Base-by-base conservation (phyloP, 2,329 filamentous ascomycete genomes). In the Arachnomyces sp. region DNA sequence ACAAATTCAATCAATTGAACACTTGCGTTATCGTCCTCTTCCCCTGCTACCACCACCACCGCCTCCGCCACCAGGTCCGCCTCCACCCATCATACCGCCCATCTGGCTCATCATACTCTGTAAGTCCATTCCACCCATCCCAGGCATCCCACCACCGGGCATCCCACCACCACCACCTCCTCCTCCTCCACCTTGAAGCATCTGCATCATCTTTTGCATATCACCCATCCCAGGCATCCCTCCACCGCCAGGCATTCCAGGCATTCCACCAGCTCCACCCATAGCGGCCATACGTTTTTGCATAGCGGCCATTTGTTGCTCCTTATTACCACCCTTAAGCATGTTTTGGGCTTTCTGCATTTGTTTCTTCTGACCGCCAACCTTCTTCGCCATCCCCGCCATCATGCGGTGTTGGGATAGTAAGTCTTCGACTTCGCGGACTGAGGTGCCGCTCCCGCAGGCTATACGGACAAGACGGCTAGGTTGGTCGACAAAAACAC, bases 361-460 rank as follows among this genome's bases (percentile, higher is more conserved):
- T 60, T 95, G 94, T 69, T 92, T 92, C 84, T 95, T 94, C 61
- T 86, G 89, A 30, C 89, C 89, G 43, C 92, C 90, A 80, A 98
- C 93, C 71, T 93, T 93, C 80, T 96, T 98, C 36, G 92, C 92
- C 88, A 98, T 95, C 43, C 86, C 86, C 1, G 87, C 86, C 92
- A 98, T 98, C 85, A 96, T 95, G 53, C 86, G 82, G 62, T 96
- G 90, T 66, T 98, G 92, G 0, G 89, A 95, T n/a, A 98, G 76
- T 5, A 98, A 72, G 57, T 98, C 92, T 64, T 98, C 92, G 12
- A 98, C 88, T 62, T 98, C 92, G 16, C 78, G 78, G 2, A 98
- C 92, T 30, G 78, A 86, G 1, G 92, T 96, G 25, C 92, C 92
- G 4, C 85, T 92, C 0, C 92, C 92, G 38, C 82, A 78, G 0